Evolutionary conservation across 257 asterid genomes (phyloP).

Genomic region (Solanum appendiculatum): DNA sequence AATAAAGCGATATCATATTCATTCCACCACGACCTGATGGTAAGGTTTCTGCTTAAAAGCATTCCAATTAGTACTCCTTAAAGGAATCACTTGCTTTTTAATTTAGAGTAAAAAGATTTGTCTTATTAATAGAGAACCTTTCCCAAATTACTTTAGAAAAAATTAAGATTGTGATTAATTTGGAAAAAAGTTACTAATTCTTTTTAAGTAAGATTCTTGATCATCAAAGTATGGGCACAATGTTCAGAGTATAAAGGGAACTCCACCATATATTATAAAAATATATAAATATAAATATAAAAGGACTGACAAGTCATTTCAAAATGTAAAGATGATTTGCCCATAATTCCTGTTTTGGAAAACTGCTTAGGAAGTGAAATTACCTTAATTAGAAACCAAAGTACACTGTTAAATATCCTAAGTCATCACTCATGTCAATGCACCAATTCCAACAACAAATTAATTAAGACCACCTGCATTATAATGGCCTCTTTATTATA

Average conservation of each 20-base stretch:
- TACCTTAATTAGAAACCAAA: conserved; percentile 7
- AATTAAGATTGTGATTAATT: conserved; percentile 2
- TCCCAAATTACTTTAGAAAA: neutral
- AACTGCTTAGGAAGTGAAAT: neutral
- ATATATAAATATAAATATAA: neutral
- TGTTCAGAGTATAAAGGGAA: conserved; percentile 35
- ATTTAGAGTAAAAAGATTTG: neutral
- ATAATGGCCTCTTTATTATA: neutral
- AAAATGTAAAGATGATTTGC: neutral
- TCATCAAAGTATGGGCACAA: conserved; percentile 5
- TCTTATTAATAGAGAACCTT: neutral
- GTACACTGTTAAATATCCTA: neutral
- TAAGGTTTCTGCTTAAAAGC: neutral
- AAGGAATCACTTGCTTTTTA: conserved; percentile 14
- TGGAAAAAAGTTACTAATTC: neutral
- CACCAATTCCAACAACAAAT: neutral
- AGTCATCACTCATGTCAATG: neutral
- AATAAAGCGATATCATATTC: neutral
- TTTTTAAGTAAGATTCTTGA: neutral
- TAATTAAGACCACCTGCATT: neutral
- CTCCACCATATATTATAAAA: conserved; percentile 30
- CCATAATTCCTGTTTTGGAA: conserved; percentile 4
- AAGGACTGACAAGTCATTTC: conserved; percentile 13
- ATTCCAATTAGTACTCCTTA: neutral
- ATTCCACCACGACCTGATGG: neutral